Conservation (phyloP, 2,329 filamentous ascomycete species). For the Calonectria pteridis region DNA sequence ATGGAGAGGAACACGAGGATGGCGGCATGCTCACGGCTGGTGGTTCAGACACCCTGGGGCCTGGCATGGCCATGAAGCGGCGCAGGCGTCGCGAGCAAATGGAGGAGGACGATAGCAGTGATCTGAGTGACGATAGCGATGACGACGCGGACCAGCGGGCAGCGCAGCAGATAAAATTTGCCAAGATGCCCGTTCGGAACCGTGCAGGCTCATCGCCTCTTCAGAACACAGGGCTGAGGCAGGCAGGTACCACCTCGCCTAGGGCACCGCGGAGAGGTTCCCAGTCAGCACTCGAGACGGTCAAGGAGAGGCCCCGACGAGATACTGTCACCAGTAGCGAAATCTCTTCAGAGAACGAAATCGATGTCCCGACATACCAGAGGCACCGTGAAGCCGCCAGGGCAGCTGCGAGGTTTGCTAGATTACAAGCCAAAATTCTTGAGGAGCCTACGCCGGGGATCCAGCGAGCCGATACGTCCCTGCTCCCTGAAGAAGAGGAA, state of each 20-base stretch:
- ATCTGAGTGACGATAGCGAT: slow-evolving; percentile 86
- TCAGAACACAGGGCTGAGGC: slow-evolving; percentile 73
- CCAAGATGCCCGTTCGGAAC: slow-evolving; percentile 91
- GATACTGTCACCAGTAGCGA: slow-evolving; percentile 88
- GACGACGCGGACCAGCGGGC: slow-evolving; percentile 81
- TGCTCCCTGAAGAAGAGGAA: slow-evolving; percentile 69
- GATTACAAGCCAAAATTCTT: slow-evolving; percentile 54
- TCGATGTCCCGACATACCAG: slow-evolving; percentile 75
- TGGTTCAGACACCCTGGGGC: slow-evolving; percentile 76
- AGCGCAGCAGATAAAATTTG: slow-evolving; percentile 93
- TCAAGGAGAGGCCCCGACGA: slow-evolving; percentile 76
- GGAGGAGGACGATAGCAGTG: slow-evolving; percentile 88
- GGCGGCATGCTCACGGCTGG: slow-evolving; percentile 79
- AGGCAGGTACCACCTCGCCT: slow-evolving; percentile 62
- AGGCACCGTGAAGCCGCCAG: slow-evolving; percentile 72
- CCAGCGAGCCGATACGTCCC: slow-evolving; percentile 60
- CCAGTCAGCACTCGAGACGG: slow-evolving; percentile 76
- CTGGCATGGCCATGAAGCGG: slow-evolving; percentile 75
- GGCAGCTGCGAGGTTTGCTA: slow-evolving; percentile 61
- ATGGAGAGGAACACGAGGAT: slow-evolving; percentile 81
- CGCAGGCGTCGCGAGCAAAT: slow-evolving; percentile 78
- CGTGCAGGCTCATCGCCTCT: slow-evolving; percentile 91
- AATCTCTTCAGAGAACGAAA: slow-evolving; percentile 85
- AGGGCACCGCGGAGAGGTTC: slow-evolving; percentile 73
- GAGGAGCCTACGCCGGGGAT: slow-evolving; percentile 55